Percentiles rank a stretch among this genome's conserved stretches.
Conservation (phyloP, 2,329 filamentous ascomycete species). For the Raffaelea ambrosiae region DNA sequence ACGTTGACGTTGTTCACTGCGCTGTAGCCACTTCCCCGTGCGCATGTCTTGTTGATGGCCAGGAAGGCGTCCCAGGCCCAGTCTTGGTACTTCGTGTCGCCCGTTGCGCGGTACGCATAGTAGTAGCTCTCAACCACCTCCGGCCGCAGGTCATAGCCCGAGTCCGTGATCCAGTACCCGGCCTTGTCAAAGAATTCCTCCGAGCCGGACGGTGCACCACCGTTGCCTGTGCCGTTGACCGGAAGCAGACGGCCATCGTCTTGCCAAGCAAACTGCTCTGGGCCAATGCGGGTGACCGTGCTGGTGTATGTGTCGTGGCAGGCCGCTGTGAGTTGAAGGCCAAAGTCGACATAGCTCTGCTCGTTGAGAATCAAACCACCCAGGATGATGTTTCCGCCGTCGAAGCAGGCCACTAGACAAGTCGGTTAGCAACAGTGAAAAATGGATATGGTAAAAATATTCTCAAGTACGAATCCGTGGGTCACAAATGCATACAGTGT, state of each 20-base stretch:
- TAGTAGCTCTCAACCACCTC: constrained; percentile 81
- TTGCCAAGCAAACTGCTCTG: constrained; percentile 61
- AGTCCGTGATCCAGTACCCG: constrained; percentile 62
- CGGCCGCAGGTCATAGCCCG: constrained; percentile 61
- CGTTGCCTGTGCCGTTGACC: constrained; percentile 27
- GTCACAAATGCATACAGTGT: constrained; percentile 36
- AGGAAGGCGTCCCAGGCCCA: constrained; percentile 77
- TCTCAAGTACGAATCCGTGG: too few species aligned
- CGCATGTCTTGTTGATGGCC: constrained; percentile 55
- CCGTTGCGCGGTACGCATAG: constrained; percentile 77
- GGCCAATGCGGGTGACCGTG: constrained; percentile 67
- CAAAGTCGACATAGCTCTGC: constrained; percentile 63
- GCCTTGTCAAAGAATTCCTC: constrained; percentile 52
- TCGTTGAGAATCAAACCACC: constrained; percentile 62
- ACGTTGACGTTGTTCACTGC: constrained; percentile 59
- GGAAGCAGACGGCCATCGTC: constrained; percentile 27
- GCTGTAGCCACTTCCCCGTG: constrained; percentile 58
- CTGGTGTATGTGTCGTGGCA: constrained; percentile 66
- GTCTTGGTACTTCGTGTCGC: constrained; percentile 67
- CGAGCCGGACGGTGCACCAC: constrained; percentile 33
- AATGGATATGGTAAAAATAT: too few species aligned
- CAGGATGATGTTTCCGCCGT: constrained; percentile 78
- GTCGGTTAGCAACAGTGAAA: too few species aligned
- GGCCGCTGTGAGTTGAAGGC: constrained; percentile 59
- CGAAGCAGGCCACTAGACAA: constrained; percentile 61